Evolutionary conservation across 169 alveolate species (phyloP).

Genomic region (Plasmodium adleri): DNA sequence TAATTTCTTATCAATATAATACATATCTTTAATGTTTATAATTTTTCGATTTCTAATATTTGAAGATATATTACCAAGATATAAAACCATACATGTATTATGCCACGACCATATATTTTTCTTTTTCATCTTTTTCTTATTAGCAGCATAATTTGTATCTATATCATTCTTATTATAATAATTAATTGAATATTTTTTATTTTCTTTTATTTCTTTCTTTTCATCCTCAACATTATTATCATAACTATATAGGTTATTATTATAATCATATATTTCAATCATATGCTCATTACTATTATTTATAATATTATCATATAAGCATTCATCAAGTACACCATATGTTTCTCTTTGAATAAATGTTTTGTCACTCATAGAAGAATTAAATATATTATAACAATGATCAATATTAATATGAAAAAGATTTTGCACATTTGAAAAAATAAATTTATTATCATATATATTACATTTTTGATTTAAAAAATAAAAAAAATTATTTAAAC

Average conservation of each 20-base stretch:
- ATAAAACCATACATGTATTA: constrained; percentile 61
- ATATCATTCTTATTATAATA: not conserved
- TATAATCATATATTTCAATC: not conserved
- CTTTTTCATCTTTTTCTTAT: not conserved
- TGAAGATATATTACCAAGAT: constrained; percentile 48
- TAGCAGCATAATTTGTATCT: not conserved
- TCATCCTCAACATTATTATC: not conserved
- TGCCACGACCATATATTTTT: constrained; percentile 54
- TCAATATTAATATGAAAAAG: constrained; percentile 44
- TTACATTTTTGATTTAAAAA: constrained; percentile 26
- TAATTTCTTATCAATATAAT: constrained; percentile 37
- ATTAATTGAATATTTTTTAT: not conserved
- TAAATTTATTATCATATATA: constrained; percentile 14
- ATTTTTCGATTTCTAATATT: constrained; percentile 17
- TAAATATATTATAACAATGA: constrained; percentile 37
- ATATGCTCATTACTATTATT: no score
- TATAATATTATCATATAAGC: no score
- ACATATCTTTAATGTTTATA: constrained; percentile 17
- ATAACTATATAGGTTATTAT: not conserved
- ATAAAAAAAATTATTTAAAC: constrained; percentile 35
- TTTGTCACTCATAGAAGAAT: not conserved
- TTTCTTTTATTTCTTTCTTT: not conserved
- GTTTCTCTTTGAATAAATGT: not conserved
- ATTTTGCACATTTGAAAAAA: constrained; percentile 3
- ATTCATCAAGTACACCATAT: not conserved